Percentiles rank a stretch among this genome's conserved stretches.
These are phyloP conservation scores for Trametes cinnabarina DNA, from an alignment of 768 basidiomycete species.

Conservation along the genomic window DNA sequence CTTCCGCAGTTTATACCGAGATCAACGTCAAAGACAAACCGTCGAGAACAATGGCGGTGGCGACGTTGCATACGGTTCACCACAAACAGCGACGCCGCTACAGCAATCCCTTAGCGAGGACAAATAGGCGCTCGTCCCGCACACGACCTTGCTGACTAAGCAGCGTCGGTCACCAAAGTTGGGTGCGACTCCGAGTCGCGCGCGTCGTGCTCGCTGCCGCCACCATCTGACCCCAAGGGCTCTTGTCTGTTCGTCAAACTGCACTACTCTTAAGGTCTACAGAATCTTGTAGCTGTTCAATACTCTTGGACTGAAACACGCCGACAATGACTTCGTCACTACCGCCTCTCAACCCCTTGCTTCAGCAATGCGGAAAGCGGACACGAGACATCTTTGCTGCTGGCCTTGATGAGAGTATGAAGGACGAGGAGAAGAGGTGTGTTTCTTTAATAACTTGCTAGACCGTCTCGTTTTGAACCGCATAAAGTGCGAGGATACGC, in stretches of 20 bases:
- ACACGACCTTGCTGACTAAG: constrained; percentile 14
- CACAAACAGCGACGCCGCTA: not conserved
- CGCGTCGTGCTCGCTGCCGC: constrained; percentile 16
- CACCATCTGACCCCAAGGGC: constrained; percentile 4
- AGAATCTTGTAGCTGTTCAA: not conserved
- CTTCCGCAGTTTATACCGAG: not conserved
- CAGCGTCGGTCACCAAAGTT: not conserved
- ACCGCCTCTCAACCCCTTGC: constrained; percentile 65
- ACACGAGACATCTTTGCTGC: constrained; percentile 70
- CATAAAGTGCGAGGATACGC: constrained; percentile 60
- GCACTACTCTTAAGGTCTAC: too few species aligned
- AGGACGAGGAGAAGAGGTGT: constrained; percentile 73
- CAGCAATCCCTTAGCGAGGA: not conserved
- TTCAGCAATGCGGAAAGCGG: constrained; percentile 63
- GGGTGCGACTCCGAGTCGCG: constrained; percentile 16
- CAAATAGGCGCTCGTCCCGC: constrained; percentile 1
- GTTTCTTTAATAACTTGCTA: constrained; percentile 2
- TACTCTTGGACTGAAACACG: not conserved
- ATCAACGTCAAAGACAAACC: not conserved
- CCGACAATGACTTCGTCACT: constrained; percentile 46
- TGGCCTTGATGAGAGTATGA: constrained; percentile 54
- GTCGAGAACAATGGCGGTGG: not conserved
- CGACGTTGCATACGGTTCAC: constrained; percentile 13
- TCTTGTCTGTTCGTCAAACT: not conserved
- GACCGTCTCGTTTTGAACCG: not conserved